Conservation (phyloP, 306 rosid genomes). For the Quercus aquifolioides region DNA sequence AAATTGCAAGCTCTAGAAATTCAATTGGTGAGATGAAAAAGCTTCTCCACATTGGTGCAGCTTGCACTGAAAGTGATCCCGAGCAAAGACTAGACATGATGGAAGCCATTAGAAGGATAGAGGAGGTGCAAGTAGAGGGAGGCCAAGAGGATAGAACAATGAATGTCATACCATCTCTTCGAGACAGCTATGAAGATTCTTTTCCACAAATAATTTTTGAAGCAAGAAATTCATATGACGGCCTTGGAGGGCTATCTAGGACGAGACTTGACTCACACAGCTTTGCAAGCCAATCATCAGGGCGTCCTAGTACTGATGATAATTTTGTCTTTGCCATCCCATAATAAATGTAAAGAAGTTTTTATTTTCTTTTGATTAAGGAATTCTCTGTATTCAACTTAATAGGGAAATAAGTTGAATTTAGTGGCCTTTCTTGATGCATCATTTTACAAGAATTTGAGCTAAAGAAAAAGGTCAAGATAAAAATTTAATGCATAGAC, state of each 20-base stretch:
- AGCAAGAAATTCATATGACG: constrained; percentile 18
- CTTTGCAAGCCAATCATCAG: constrained; percentile 23
- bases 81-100: constrained; percentile 37
- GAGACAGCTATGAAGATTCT: constrained; percentile 35
- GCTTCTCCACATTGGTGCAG: constrained; percentile 55
- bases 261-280: constrained; percentile 24
- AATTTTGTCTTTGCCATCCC: constrained; percentile 24
- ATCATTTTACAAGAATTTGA: neutral
- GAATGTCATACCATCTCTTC: constrained; percentile 34
- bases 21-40: constrained; percentile 41
- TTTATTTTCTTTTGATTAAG: neutral
- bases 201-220: neutral
- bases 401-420: neutral
- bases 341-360: constrained; percentile 10
- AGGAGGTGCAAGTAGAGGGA: constrained; percentile 25
- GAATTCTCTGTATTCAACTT: constrained; percentile 5
- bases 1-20: constrained; percentile 30
- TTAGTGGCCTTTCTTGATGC: constrained; percentile 1
- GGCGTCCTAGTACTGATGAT: neutral
- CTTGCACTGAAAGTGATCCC: constrained; percentile 53
- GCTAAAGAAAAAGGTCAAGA: neutral
- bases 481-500: neutral
- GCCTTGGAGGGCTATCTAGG: neutral
- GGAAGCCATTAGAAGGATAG: constrained; percentile 61
- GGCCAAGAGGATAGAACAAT: constrained; percentile 26